These are phyloP conservation scores for Agaricus sinodeliciosus DNA, from an alignment of 768 basidiomycete species.

Conservation along the genomic window DNA sequence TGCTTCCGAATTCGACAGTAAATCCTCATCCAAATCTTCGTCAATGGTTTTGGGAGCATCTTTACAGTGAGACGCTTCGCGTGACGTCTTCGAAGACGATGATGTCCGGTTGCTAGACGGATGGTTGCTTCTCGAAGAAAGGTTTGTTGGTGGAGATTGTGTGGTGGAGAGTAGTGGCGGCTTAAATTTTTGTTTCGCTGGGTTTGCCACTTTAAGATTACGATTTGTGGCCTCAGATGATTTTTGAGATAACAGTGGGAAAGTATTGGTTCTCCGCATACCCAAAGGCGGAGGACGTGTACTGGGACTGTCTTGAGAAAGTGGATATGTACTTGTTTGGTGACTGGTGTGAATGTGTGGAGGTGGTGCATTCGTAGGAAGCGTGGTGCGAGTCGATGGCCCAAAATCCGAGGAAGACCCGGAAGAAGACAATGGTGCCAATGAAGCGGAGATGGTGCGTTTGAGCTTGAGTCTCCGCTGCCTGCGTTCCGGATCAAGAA, in stretches of 20 bases:
- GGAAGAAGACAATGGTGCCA: not conserved
- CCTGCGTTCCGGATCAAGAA: conserved; percentile 5
- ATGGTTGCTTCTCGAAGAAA: not conserved
- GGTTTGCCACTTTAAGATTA: conserved; percentile 13
- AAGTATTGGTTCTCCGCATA: conserved; percentile 30
- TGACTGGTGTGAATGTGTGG: conserved; percentile 10
- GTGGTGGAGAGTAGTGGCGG: conserved; percentile 25
- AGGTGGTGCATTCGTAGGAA: not conserved
- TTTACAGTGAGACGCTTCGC: not conserved
- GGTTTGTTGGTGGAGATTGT: conserved; percentile 9
- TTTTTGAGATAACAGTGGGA: conserved; percentile 12
- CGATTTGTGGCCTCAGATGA: conserved; percentile 5
- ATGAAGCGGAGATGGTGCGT: conserved; percentile 8
- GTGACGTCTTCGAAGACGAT: not conserved
- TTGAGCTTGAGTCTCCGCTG: conserved; percentile 7
- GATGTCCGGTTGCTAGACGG: not conserved
- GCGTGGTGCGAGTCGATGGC: conserved; percentile 3
- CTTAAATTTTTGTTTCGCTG: conserved; percentile 30
- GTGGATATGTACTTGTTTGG: conserved; percentile 12
- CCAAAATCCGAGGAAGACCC: conserved; percentile 1
- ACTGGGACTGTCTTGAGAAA: conserved; percentile 1
- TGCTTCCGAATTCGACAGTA: conserved; percentile 10
- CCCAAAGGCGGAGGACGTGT: conserved; percentile 28
- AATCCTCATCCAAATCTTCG: not conserved
- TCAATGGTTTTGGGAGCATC: not conserved